Percentiles rank a stretch among this genome's conserved stretches.
These are phyloP conservation scores for Lactuca sativa DNA, from an alignment of 129 eudicot species.

Conservation along the genomic window DNA sequence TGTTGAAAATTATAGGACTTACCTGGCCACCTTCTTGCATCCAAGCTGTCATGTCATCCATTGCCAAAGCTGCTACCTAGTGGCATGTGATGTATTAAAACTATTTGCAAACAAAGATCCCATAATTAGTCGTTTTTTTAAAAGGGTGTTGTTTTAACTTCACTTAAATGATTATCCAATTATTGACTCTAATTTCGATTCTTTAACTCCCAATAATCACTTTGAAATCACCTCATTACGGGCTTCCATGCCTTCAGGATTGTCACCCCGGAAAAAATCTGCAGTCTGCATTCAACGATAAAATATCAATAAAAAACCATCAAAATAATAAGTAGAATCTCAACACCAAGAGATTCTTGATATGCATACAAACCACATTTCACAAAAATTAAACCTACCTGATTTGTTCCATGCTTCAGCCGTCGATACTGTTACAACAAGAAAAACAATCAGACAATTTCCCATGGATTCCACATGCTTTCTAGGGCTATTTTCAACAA, in stretches of 20 bases:
- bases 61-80: constrained; percentile 99
- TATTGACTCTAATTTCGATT: not conserved
- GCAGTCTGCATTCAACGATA: constrained; percentile 61
- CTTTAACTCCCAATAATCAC: not conserved
- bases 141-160: not conserved
- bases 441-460: constrained; percentile 21
- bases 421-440: constrained; percentile 80
- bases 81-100: constrained; percentile 65
- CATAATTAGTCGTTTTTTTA: not conserved
- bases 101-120: constrained; percentile 49
- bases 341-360: not conserved
- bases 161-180: not conserved
- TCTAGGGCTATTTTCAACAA: not conserved
- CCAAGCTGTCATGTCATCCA: constrained; percentile 99
- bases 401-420: constrained; percentile 93
- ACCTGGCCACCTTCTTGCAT: constrained; percentile 99
- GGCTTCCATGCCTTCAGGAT: constrained; percentile 98
- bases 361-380: not conserved
- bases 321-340: constrained; percentile 1
- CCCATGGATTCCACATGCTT: constrained; percentile 9
- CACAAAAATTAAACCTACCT: constrained; percentile 45
- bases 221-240: constrained; percentile 80
- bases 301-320: constrained; percentile 2
- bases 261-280: constrained; percentile 97
- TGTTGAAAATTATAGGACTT: constrained; percentile 26